Evolutionary conservation across 2,329 filamentous ascomycete species (phyloP).

Genomic region (Seiridium unicorne): DNA sequence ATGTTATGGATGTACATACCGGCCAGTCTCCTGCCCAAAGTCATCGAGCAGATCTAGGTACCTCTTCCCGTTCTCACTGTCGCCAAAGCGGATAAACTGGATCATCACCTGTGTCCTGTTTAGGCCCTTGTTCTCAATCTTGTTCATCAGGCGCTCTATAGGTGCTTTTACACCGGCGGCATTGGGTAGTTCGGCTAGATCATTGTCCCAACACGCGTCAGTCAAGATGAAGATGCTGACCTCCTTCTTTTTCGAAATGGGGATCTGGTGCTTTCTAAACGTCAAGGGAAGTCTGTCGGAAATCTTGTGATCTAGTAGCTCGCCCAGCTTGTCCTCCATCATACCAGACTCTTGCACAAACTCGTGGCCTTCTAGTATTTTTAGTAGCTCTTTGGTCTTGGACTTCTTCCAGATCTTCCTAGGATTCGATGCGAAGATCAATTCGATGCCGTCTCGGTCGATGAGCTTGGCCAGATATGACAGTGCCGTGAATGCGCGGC

Average conservation of each 20-base stretch:
- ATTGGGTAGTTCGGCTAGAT: background rate
- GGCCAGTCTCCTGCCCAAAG: background rate
- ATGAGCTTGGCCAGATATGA: no score
- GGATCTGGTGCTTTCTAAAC: no score
- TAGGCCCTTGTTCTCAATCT: background rate
- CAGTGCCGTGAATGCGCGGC: no score
- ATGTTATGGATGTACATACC: background rate
- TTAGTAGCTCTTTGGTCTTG: no score
- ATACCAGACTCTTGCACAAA: no score
- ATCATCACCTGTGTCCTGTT: background rate
- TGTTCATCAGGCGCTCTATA: background rate
- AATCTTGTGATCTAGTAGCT: no score
- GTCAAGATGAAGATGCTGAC: background rate
- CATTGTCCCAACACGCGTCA: background rate
- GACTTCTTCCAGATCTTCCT: no score
- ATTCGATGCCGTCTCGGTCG: no score
- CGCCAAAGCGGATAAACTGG: background rate
- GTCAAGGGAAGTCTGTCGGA: no score
- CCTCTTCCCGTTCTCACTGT: background rate
- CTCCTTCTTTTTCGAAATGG: background rate
- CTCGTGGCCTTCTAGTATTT: no score
- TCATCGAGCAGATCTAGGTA: background rate
- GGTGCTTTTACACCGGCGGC: background rate
- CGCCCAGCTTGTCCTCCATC: no score
- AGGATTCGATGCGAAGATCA: no score